phyloP scores from a whole-genome alignment of 1,139 yeast genomes.

The Yamadazyma diospyri region DNA sequence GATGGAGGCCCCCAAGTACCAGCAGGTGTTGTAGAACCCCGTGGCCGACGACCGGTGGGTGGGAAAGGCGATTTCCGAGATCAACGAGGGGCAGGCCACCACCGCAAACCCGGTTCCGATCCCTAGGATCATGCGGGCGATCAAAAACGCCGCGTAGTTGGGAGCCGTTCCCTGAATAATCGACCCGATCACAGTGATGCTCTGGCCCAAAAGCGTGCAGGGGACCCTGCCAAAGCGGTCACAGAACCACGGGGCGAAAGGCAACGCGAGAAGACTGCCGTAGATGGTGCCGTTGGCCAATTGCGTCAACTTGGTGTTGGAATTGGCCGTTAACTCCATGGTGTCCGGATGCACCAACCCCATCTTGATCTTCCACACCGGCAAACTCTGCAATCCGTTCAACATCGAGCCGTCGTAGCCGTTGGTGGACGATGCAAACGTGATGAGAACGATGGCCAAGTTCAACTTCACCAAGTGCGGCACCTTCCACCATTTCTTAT shows the following conservation, averaged over 20 bases:
- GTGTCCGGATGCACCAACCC: constrained; percentile 14
- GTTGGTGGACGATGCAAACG: constrained; percentile 41
- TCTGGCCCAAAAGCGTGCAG: constrained; percentile 25
- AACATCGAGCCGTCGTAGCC: constrained; percentile 52
- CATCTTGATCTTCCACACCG: constrained; percentile 32
- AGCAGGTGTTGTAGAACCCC: constrained; percentile 45
- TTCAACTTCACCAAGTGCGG: constrained; percentile 47
- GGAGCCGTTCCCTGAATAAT: constrained; percentile 41
- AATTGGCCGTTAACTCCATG: constrained; percentile 21
- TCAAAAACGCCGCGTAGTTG: constrained; percentile 36
- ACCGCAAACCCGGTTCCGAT: constrained; percentile 34
- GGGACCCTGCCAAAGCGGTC: constrained; percentile 34
- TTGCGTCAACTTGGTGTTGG: constrained; percentile 44
- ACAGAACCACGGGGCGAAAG: constrained; percentile 18
- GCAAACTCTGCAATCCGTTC: constrained; percentile 48
- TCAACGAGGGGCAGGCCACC: constrained; percentile 37
- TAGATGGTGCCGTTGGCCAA: constrained; percentile 32
- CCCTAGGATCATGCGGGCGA: constrained; percentile 37
- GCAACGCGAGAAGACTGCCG: constrained; percentile 18
- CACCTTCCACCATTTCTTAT: constrained; percentile 57
- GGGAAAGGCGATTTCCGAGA: constrained; percentile 43
- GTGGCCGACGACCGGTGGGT: constrained; percentile 46
- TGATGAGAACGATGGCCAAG: constrained; percentile 30
- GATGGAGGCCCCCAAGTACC: constrained; percentile 51
- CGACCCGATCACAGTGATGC: constrained; percentile 31